Evolutionary conservation across 1,284 basidiomycete genomes (phyloP).

Genomic region (Cryptococcus deneoformans): DNA sequence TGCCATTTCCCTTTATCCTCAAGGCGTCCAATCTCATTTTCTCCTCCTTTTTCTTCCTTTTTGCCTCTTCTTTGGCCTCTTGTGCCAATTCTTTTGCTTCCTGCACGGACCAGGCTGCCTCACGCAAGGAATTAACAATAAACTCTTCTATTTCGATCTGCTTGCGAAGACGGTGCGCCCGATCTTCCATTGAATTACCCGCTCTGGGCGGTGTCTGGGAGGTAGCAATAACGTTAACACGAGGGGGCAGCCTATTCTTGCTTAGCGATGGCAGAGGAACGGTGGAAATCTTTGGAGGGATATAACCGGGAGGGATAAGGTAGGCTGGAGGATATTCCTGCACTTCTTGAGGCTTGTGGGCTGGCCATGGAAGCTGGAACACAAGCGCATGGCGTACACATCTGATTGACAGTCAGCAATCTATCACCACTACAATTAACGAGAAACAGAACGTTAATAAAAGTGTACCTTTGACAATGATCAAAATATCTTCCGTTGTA

Average conservation of each 20-base stretch:
- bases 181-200: slow-evolving; percentile 15
- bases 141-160: slow-evolving; percentile 28
- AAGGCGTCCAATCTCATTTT: slow-evolving; percentile 27
- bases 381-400: slow-evolving; percentile 46
- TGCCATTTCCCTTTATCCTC: slow-evolving; percentile 34
- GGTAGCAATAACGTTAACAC: slow-evolving; percentile 18
- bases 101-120: slow-evolving; percentile 24
- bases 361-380: slow-evolving; percentile 42
- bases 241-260: slow-evolving; percentile 13
- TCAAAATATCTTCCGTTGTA: slow-evolving; percentile 35
- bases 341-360: slow-evolving; percentile 26
- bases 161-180: slow-evolving; percentile 14
- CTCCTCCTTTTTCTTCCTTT: slow-evolving; percentile 22
- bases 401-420: slow-evolving; percentile 11
- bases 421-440: neutral
- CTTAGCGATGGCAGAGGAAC: slow-evolving; percentile 33
- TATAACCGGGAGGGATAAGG: slow-evolving; percentile 29
- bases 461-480: slow-evolving; percentile 35
- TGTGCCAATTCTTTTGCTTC: slow-evolving; percentile 22
- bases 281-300: slow-evolving; percentile 25
- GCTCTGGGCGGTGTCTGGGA: slow-evolving; percentile 12
- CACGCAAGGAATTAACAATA: slow-evolving; percentile 22
- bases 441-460: neutral
- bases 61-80: slow-evolving; percentile 24
- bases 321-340: slow-evolving; percentile 38